Percentiles rank a stretch among this genome's conserved stretches.
Conservation (phyloP, 164 flowering plant species). For the Nelumbo lutea region DNA sequence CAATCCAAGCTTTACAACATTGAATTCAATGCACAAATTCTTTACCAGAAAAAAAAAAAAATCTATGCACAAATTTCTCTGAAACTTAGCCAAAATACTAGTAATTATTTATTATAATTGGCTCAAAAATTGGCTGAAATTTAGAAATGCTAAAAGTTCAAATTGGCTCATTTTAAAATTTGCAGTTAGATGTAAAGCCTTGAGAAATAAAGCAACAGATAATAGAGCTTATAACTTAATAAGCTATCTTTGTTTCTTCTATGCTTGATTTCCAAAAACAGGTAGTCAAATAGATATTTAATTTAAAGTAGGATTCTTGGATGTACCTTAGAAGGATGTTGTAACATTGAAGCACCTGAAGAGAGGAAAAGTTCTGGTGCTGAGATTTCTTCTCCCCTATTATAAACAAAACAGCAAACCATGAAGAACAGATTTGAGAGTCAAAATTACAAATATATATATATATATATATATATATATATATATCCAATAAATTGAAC, state of each 20-base stretch:
- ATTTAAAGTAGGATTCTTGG: background rate
- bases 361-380: constrained; percentile 25
- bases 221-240: background rate
- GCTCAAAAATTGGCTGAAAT: too few species aligned
- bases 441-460: background rate
- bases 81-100: background rate
- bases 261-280: background rate
- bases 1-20: too few species aligned
- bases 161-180: background rate
- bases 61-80: background rate
- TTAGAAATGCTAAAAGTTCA: background rate
- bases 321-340: constrained; percentile 62
- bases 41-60: too few species aligned
- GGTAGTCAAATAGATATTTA: background rate
- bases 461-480: background rate
- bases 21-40: too few species aligned
- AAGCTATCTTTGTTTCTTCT: background rate
- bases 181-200: background rate
- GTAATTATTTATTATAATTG: background rate
- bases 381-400: constrained; percentile 32
- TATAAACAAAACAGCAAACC: constrained; percentile 6
- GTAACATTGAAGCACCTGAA: constrained; percentile 48
- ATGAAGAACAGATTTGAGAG: constrained; percentile 5
- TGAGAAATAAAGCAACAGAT: background rate
- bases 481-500: background rate